Base-by-base conservation (phyloP, 768 basidiomycete genomes). In the Kwoniella dendrophila region DNA sequence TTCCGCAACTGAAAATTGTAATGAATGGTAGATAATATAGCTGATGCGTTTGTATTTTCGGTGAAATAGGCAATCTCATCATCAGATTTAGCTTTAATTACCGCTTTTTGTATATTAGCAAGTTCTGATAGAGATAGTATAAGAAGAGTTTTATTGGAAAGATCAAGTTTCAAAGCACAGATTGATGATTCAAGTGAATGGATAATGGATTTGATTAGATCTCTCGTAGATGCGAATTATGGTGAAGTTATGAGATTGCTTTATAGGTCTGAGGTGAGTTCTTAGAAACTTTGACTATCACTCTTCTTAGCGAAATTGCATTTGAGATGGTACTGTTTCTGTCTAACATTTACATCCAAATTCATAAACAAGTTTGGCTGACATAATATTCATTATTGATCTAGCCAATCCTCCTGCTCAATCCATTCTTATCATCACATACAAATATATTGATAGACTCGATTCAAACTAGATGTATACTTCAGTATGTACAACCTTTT, bases 401-500 rank as follows among this genome's bases (percentile, higher is more conserved):
- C 4, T 67, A 92, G 90, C 86, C 89, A 1, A 85, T 89, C 36
- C 89, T 94, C 72, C 80, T 83, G 44, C 80, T 91, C 56, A 90
- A 93, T 74, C 83, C 90, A 43, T 89, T 94, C 77, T 84, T 96
- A 18, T 80, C 83, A 4, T 74, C 81, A 4, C 92, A 96, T 72
- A 83, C 92, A 38, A 68, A 79, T 53, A 83, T 83, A 11, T 82
- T 98, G 49, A 84, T 85, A 36, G 83, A 82, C 69, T 82, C 85
- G 30, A 88, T 97, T 78, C 86, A 86, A 40, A 86, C 88, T 67
- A 86, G 86, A 62, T 88, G 91, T 0, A 83, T 97, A 50, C 82
- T 85, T n/a, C 84, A 92, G 49, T 97, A 94, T 80, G 92, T 96
- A 82, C 85, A 87, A 69, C 94, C 94, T 0, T 98, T 93, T 78